Conservation (phyloP, 2,329 filamentous ascomycete species). For the Monilinia fructicola region DNA sequence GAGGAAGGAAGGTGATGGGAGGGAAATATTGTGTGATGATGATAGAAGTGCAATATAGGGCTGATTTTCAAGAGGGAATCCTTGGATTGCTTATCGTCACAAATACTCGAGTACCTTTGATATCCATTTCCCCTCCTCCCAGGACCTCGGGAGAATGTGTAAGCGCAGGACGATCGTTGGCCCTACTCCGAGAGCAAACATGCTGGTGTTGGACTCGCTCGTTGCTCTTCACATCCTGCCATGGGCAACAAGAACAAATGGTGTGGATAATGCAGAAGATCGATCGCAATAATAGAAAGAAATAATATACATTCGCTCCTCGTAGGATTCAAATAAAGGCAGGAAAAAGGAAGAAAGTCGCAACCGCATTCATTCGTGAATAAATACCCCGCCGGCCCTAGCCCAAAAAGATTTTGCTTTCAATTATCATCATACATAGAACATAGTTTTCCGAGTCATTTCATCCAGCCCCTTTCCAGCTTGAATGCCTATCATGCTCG, state of each 20-base stretch:
- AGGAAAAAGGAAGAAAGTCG: neutral
- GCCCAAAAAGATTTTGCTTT: conserved; percentile 15
- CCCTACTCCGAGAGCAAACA: neutral
- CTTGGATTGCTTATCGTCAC: too few species aligned
- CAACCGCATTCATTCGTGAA: conserved; percentile 7
- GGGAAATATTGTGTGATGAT: too few species aligned
- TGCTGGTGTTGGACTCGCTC: neutral
- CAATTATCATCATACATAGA: conserved; percentile 21
- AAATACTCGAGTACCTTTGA: too few species aligned
- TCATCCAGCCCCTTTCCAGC: neutral
- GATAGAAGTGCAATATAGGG: too few species aligned
- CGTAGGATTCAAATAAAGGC: neutral
- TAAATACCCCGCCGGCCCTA: conserved; percentile 13
- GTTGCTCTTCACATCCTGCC: neutral
- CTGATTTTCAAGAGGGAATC: too few species aligned
- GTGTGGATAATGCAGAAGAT: neutral
- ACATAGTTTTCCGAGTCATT: conserved; percentile 13
- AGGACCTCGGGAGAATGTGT: neutral
- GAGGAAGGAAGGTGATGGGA: too few species aligned
- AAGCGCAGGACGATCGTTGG: neutral
- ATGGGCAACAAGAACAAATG: neutral
- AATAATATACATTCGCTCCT: conserved; percentile 9
- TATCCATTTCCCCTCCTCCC: too few species aligned
- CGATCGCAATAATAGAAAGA: neutral
- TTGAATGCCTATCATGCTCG: conserved; percentile 1